Percentiles rank a stretch among this genome's conserved stretches.
phyloP scores from a whole-genome alignment of 495 filamentous ascomycete species.

The Penicillium verhagenii region DNA sequence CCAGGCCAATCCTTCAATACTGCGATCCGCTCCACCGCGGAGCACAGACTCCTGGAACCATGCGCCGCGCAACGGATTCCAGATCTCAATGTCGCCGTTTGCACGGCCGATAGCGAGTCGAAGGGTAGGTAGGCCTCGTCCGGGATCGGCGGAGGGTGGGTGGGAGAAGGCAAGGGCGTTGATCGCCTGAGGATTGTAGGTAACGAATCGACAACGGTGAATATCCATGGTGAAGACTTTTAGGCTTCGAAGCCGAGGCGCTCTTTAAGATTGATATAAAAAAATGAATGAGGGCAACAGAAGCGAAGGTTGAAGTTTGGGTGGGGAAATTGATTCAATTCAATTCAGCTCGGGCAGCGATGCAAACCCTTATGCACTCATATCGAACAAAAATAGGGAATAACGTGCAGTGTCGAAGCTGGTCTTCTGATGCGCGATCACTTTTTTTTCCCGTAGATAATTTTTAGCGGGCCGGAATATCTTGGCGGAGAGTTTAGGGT shows the following conservation, averaged over 20 bases:
- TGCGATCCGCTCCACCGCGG: constrained; percentile 78
- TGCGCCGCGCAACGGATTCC: constrained; percentile 82
- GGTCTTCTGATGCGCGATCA: constrained; percentile 22
- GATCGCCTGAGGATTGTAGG: constrained; percentile 90
- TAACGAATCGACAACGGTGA: constrained; percentile 94
- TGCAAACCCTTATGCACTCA: constrained; percentile 37
- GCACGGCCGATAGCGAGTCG: constrained; percentile 87
- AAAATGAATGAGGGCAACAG: constrained; percentile 8
- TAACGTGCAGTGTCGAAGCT: constrained; percentile 22
- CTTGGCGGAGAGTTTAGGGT: constrained; percentile 17
- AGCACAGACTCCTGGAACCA: constrained; percentile 92
- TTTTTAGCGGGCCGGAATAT: constrained; percentile 36
- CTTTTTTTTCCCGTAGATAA: constrained; percentile 35
- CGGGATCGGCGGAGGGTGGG: constrained; percentile 54
- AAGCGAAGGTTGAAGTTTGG: constrained; percentile 3
- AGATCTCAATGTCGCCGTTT: constrained; percentile 97
- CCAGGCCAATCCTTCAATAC: constrained; percentile 90
- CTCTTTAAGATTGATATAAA: constrained; percentile 11
- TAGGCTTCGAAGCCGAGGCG: constrained; percentile 19
- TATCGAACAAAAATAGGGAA: constrained; percentile 20
- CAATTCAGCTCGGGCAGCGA: constrained; percentile 24
- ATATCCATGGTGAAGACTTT: constrained; percentile 70
- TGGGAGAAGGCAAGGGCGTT: constrained; percentile 94
- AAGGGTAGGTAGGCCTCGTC: constrained; percentile 55
- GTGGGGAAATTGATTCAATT: constrained; percentile 19